Conservation (phyloP, 805 yeast species). For the Candida namnaoensis region DNA sequence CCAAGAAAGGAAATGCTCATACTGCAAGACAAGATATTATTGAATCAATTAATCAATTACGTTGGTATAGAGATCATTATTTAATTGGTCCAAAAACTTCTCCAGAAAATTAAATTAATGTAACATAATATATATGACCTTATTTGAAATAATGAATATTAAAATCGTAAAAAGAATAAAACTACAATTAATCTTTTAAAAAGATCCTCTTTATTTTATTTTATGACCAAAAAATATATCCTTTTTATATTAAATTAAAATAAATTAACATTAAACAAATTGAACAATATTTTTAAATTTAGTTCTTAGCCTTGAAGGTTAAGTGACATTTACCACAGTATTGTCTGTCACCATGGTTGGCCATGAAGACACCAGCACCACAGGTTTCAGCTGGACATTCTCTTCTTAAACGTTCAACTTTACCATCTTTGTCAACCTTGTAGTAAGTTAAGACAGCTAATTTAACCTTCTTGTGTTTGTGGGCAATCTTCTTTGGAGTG, state of each 20-base stretch:
- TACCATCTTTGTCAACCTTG: slow-evolving; percentile 98
- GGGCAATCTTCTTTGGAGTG: slow-evolving; percentile 99
- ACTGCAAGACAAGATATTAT: slow-evolving; percentile 85
- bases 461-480: slow-evolving; percentile 99
- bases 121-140: no score
- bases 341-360: slow-evolving; percentile 96
- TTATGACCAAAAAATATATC: not conserved
- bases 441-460: slow-evolving; percentile 98
- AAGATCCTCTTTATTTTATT: no score
- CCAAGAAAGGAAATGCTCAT: slow-evolving; percentile 61
- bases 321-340: slow-evolving; percentile 99
- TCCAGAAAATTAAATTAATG: not conserved
- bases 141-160: no score
- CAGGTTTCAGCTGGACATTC: slow-evolving; percentile 90
- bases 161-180: no score
- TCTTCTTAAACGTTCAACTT: slow-evolving; percentile 97
- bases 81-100: slow-evolving; percentile 23
- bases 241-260: not conserved
- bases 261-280: not conserved
- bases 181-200: no score
- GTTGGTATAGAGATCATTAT: slow-evolving; percentile 68
- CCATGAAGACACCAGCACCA: slow-evolving; percentile 99
- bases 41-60: slow-evolving; percentile 80
- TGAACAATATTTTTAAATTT: slow-evolving; percentile 11
- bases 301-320: slow-evolving; percentile 56